phyloP scores from a whole-genome alignment of 371 early-diverging fungal genomes.

The Sanchytrium tribonematis region DNA sequence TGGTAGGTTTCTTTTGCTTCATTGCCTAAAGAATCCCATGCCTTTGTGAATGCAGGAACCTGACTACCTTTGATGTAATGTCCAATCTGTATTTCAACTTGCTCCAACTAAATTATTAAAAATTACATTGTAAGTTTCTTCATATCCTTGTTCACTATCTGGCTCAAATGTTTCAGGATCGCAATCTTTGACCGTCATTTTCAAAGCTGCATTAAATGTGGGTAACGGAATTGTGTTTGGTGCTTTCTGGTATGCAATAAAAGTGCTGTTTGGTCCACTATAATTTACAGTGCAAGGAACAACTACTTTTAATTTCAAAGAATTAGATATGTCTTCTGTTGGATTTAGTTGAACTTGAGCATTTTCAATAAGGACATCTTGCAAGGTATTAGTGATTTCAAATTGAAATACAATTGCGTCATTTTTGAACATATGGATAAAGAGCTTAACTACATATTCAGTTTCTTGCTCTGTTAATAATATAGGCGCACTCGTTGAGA shows the following conservation, averaged over 20 bases:
- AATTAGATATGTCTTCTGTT: too few relatives aligned
- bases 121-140: constrained; percentile 55
- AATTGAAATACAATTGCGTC: not conserved
- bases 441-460: not conserved
- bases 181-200: constrained; percentile 70
- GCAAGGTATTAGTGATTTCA: not conserved
- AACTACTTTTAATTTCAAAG: too few relatives aligned
- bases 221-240: too few relatives aligned
- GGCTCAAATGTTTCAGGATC: constrained; percentile 51
- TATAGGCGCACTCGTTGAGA: not conserved
- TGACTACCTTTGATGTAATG: constrained; percentile 73
- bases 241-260: too few relatives aligned
- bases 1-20: constrained; percentile 56
- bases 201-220: too few relatives aligned
- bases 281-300: too few relatives aligned
- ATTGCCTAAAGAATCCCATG: constrained; percentile 42
- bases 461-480: not conserved
- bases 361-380: too few relatives aligned
- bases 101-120: constrained; percentile 32
- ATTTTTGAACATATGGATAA: not conserved
- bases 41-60: constrained; percentile 32
- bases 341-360: too few relatives aligned
- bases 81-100: constrained; percentile 43
- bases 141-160: constrained; percentile 57
- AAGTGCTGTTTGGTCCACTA: too few relatives aligned